Conservation (phyloP, 345 rosid genomes). For the Angophora floribunda region DNA sequence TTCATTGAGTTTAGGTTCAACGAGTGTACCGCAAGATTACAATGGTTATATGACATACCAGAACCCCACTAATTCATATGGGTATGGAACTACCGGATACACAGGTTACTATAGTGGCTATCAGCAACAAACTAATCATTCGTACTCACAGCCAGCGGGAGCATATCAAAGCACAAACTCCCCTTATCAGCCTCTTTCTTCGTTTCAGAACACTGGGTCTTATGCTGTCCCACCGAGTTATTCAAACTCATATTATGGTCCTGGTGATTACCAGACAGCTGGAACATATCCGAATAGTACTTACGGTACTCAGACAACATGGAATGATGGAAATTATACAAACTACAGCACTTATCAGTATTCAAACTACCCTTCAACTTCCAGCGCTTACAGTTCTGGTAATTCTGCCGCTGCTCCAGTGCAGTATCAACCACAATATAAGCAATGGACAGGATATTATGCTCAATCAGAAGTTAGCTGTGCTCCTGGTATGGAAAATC, state of each 20-base stretch:
- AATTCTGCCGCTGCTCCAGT: slow-evolving; percentile 39
- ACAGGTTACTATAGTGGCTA: slow-evolving; percentile 58
- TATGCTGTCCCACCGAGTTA: slow-evolving; percentile 95
- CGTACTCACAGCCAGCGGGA: slow-evolving; percentile 77
- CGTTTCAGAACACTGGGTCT: slow-evolving; percentile 99
- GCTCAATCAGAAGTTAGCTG: slow-evolving; percentile 89
- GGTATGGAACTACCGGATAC: slow-evolving; percentile 66
- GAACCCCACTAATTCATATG: slow-evolving; percentile 56
- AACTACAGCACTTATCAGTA: slow-evolving; percentile 59
- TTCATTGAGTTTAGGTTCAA: slow-evolving; percentile 49
- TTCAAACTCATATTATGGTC: slow-evolving; percentile 95
- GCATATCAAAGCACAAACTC: slow-evolving; percentile 99
- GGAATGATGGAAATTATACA: slow-evolving; percentile 62
- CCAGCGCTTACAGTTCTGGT: slow-evolving; percentile 46
- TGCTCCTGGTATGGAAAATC: slow-evolving; percentile 95
- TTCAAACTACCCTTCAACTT: slow-evolving; percentile 47
- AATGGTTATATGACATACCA: slow-evolving; percentile 53
- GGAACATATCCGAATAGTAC: slow-evolving; percentile 75
- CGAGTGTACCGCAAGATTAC: slow-evolving; percentile 51
- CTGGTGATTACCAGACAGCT: slow-evolving; percentile 99
- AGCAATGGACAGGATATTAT: slow-evolving; percentile 84
- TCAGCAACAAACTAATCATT: slow-evolving; percentile 72
- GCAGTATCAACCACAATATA: slow-evolving; percentile 74
- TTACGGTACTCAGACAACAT: slow-evolving; percentile 60
- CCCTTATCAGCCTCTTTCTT: slow-evolving; percentile 98